These are phyloP conservation scores for Alternaria panax DNA, from an alignment of 2,329 filamentous ascomycete species.

Conservation along the genomic window DNA sequence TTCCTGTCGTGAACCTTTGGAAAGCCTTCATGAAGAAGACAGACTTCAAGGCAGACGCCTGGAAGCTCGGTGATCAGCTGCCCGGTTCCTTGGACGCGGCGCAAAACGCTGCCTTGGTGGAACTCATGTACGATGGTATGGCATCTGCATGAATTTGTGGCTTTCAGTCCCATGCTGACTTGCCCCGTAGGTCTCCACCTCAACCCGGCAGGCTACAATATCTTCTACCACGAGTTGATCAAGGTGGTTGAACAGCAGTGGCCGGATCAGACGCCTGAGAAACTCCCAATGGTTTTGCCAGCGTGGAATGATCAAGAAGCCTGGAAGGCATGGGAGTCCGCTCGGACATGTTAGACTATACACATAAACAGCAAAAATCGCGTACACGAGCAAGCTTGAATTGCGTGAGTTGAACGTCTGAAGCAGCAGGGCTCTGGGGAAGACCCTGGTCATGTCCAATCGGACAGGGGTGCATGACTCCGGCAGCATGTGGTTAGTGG, in stretches of 20 bases:
- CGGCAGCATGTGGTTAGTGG: conserved; percentile 16
- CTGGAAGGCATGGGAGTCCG: conserved; percentile 40
- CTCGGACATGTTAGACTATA: conserved; percentile 3
- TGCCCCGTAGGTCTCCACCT: conserved; percentile 63
- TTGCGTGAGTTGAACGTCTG: background rate
- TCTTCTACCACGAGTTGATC: conserved; percentile 64
- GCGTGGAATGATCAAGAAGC: conserved; percentile 56
- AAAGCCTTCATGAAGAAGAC: conserved; percentile 73
- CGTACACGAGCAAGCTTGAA: background rate
- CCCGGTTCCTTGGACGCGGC: conserved; percentile 65
- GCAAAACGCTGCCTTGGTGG: conserved; percentile 62
- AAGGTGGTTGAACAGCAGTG: conserved; percentile 59
- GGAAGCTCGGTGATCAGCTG: conserved; percentile 55
- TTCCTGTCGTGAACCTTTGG: conserved; percentile 82
- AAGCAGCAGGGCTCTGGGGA: conserved; percentile 8
- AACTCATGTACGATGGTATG: conserved; percentile 65
- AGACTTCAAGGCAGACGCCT: conserved; percentile 56
- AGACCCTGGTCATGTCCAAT: conserved; percentile 5
- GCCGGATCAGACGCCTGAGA: conserved; percentile 63
- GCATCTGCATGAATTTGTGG: background rate
- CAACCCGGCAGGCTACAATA: conserved; percentile 61
- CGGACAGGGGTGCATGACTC: conserved; percentile 17
- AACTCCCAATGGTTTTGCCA: conserved; percentile 62
- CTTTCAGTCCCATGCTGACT: conserved; percentile 15
- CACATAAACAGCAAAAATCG: background rate